Evolutionary conservation across 495 filamentous ascomycete genomes (phyloP), one percentile per base, ranked within the genome.

Genomic region (Penicillium coprophilum): DNA sequence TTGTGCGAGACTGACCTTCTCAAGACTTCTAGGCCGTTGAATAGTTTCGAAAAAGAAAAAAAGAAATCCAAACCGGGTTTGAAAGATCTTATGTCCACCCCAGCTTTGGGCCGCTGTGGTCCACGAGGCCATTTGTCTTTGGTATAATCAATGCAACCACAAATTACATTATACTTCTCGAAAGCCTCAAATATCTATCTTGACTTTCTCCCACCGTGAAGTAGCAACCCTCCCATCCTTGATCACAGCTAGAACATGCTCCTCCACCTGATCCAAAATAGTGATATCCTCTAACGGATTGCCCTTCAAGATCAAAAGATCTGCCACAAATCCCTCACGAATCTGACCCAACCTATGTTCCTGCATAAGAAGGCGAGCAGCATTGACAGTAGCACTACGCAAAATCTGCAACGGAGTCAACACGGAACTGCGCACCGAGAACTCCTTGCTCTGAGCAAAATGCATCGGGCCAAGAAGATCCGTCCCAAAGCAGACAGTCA

Each of bases 401-500:
- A 84, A 54, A 20, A 83, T 68, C 50, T 76, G 70, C 27, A 71
- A 38, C 5, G 71, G 61, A 39, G 64, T 71, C 12, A 82, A 58
- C 5, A 75, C 77, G 20, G 71, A 50, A 12, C 69, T 63, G 15
- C 81, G 70, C 8, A 83, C 59, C 1, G 61, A 58, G 52, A 83
- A 83, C 57, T 83, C 81, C 46, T 71, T 69, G 12, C 66, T 76
- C 66, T 84, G 79, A 34, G 73, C 69, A 17, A 64, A 63, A 31
- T 70, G 68, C 61, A 83, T 52, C n/a, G 72, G 73, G 0, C 74
- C 80, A 2, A 84, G 66, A 9, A 83, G 74, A 67, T 83, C 81
- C 2, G 77, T 77, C 2, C 81, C 81, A 57, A 73, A 82, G 59
- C 79, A 83, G 49, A 84, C 78, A 3, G 70, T 76, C 2, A 82